phyloP scores from a whole-genome alignment of 805 yeast genomes.

The Myxozyma neotropica region DNA sequence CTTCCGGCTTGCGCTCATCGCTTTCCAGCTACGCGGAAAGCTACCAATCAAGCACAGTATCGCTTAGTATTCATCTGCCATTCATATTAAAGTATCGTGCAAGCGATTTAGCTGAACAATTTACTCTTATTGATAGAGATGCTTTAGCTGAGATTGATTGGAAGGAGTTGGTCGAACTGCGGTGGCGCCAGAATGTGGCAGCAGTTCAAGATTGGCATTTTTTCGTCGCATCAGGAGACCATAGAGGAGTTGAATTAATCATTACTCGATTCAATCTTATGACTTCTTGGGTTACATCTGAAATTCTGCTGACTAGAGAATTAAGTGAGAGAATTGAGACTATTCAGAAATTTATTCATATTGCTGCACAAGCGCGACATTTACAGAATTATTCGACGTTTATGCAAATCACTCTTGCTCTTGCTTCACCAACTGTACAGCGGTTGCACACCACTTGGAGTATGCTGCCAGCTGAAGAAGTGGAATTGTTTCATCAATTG shows the following conservation, averaged over 20 bases:
- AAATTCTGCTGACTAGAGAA: slow-evolving; percentile 69
- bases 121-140: slow-evolving; percentile 86
- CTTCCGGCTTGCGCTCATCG: not conserved
- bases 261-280: slow-evolving; percentile 81
- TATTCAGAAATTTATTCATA: slow-evolving; percentile 82
- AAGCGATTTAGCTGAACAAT: slow-evolving; percentile 68
- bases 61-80: slow-evolving; percentile 61
- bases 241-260: slow-evolving; percentile 78
- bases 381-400: slow-evolving; percentile 83
- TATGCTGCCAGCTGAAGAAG: slow-evolving; percentile 69
- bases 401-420: slow-evolving; percentile 83
- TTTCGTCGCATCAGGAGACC: slow-evolving; percentile 58
- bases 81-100: slow-evolving; percentile 77
- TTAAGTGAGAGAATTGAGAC: slow-evolving; percentile 64
- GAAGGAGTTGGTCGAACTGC: slow-evolving; percentile 79
- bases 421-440: slow-evolving; percentile 66
- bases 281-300: slow-evolving; percentile 91
- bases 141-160: slow-evolving; percentile 84
- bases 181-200: slow-evolving; percentile 67
- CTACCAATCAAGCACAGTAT: slow-evolving; percentile 24
- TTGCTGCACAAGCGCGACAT: slow-evolving; percentile 72
- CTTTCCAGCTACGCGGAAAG: slow-evolving; percentile 9
- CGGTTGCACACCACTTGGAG: slow-evolving; percentile 73
- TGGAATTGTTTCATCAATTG: slow-evolving; percentile 63
- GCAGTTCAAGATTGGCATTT: slow-evolving; percentile 85